Base-by-base conservation (phyloP, 768 basidiomycete genomes). In the Strobilomyces confusus region DNA sequence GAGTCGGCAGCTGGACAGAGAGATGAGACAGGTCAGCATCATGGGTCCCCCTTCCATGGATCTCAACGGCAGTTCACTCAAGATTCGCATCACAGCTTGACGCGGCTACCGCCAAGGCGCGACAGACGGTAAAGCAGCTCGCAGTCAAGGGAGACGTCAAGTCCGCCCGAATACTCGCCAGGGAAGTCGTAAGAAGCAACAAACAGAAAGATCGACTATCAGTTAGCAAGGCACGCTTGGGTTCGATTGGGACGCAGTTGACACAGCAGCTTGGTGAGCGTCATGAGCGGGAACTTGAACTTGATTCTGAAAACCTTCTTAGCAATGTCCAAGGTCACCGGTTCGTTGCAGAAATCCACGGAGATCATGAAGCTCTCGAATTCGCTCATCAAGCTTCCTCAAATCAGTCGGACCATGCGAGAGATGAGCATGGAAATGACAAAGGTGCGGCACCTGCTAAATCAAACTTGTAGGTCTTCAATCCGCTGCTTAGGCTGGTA, bases 361-460 rank as follows among this genome's bases (percentile, higher is more conserved):
- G 95, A 98, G 69, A 98, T 98, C 56, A 98, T 99, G 95, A 98
- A 89, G 73, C 78, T 95, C 38, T 95, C 94, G n/a, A 98, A 95
- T 73, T 75, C 87, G 25, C 79, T 98, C 44, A 76, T 98, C 59
- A 94, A 86, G 63, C 78, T 99, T 15, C 97, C 97, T 17, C 93
- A 98, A 69, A 83, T 98, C 44, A 89, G 87, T 71, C 86, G 84
- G 57, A 81, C 83, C 1, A 99, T 99, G 97, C 82, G 93, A 33
- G 89, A 97, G 65, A 95, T 99, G 93, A 92, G 89, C 62, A 92
- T 95, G 87, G 97, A 99, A 72, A 98, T 98, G 97, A 98, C 91
- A 57, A 98, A 98, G 82, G 95, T 88, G 59, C 37, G 76, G 49
- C 36, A 13, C 9, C 37, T 44, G 44, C n/a, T 43, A n/a, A 33